Evolutionary conservation across 2,329 filamentous ascomycete species (phyloP).

Genomic region (Colletotrichum plurivorum): DNA sequence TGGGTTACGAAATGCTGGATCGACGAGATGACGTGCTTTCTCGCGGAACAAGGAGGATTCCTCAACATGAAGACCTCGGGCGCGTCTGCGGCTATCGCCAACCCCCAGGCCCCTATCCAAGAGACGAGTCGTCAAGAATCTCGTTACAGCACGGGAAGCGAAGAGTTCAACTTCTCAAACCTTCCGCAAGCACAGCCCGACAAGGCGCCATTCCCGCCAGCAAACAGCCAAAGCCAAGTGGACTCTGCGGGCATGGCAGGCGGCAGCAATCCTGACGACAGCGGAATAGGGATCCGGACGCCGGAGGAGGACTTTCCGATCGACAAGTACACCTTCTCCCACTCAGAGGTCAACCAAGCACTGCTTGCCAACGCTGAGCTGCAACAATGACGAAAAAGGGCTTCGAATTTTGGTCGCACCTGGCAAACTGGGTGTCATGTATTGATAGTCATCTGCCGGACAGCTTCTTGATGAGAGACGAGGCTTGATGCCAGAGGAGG

Average conservation of each 20-base stretch:
- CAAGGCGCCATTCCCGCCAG: conserved; percentile 64
- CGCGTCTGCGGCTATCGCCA: conserved; percentile 46
- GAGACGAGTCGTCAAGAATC: conserved; percentile 53
- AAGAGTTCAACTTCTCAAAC: conserved; percentile 61
- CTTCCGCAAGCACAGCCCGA: conserved; percentile 64
- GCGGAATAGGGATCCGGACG: conserved; percentile 80
- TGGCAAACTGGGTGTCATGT: conserved; percentile 36
- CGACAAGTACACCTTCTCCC: conserved; percentile 69
- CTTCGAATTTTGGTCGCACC: conserved; percentile 22
- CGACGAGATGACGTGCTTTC: conserved; percentile 93
- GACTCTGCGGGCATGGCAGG: conserved; percentile 59
- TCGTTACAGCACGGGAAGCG: conserved; percentile 61
- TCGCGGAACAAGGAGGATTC: conserved; percentile 92
- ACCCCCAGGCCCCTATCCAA: conserved; percentile 53
- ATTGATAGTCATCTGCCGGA: conserved; percentile 36
- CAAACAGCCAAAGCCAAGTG: conserved; percentile 60
- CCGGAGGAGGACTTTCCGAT: conserved; percentile 76
- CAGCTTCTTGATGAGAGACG: conserved; percentile 17
- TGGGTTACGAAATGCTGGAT: conserved; percentile 97
- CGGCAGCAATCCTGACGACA: conserved; percentile 70
- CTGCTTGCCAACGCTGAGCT: conserved; percentile 52
- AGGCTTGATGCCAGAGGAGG: conserved; percentile 37
- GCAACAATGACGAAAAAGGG: conserved; percentile 35
- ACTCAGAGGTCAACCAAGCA: conserved; percentile 50
- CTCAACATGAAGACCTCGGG: conserved; percentile 70